Evolutionary conservation across 768 basidiomycete genomes (phyloP), one percentile per base, ranked within the genome.

Genomic region (Agaricus bisporus): DNA sequence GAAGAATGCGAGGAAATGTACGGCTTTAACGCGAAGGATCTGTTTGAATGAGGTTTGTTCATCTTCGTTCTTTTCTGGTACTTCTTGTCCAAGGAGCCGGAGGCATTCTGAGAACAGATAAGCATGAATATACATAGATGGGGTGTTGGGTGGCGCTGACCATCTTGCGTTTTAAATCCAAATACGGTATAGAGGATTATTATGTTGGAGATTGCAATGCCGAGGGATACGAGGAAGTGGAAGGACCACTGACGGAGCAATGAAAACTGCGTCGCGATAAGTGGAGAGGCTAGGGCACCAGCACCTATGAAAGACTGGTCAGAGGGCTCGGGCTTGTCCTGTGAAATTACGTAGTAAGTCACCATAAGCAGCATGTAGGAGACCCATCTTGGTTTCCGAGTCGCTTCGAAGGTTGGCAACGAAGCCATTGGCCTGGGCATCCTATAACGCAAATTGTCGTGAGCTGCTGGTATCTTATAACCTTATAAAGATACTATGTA

Each of bases 221-320:
- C 85, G 0, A 92, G 67, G 0, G 88, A 89, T 1, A 70, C 70
- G 8, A 92, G 73, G 61, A 83, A 94, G 64, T 92, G 86, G 64
- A 87, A 85, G 0, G 83, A 87, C 91, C 91, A 93, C 35, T 70
- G 75, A 0, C 58, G 65, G 22, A 80, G 60, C 52, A 81, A 79
- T 0, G 88, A 74, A 59, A 95, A 94, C 53, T 91, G 87, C 0
- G 93, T 95, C 0, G 91, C 78, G 0, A 86, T 81, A 14, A 95
- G 74, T 2, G 93, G 92, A 0, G 91, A 66, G 7, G 71, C 71
- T 9, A 88, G 69, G 2, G 86, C 86, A 1, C 87, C 87, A 0
- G 76, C 68, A 17, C 87, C 86, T 88, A 36, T 17, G 36, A 48
- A 32, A 10, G 14, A 48, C 44, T 17, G 17, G 35, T 42, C 49